Conservation (phyloP, 805 yeast species). For the Saturnispora sekii region DNA sequence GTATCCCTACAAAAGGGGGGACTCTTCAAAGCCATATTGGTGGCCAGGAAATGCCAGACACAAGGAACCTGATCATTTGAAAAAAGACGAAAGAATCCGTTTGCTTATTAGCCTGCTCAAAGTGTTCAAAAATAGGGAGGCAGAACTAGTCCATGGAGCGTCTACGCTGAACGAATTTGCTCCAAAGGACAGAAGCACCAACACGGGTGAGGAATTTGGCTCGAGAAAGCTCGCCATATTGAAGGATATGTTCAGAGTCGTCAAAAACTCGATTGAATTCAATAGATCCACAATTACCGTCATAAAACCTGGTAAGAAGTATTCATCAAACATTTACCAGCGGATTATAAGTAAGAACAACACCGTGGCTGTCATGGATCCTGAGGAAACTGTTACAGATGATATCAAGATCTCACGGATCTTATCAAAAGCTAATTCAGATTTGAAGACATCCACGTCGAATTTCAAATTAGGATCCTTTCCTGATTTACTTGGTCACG, state of each 20-base stretch:
- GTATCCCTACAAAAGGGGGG: slow-evolving; percentile 51
- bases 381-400: background rate
- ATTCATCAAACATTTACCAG: slow-evolving; percentile 19
- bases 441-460: background rate
- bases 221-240: slow-evolving; percentile 17
- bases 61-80: slow-evolving; percentile 66
- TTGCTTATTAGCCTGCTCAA: slow-evolving; percentile 36
- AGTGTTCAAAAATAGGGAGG: slow-evolving; percentile 16
- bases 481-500: no score
- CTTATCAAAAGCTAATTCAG: background rate
- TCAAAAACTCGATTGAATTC: slow-evolving; percentile 9
- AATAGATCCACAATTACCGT: slow-evolving; percentile 12
- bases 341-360: slow-evolving; percentile 1
- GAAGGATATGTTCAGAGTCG: slow-evolving; percentile 19
- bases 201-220: slow-evolving; percentile 16
- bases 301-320: slow-evolving; percentile 25
- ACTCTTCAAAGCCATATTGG: slow-evolving; percentile 49
- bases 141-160: slow-evolving; percentile 19
- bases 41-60: slow-evolving; percentile 59
- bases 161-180: slow-evolving; percentile 18
- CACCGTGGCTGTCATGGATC: background rate
- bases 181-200: slow-evolving; percentile 11
- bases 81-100: slow-evolving; percentile 44
- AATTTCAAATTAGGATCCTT: no score
- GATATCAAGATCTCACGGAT: background rate